A percentile compares a stretch with the other conserved stretches of the same genome.
These are phyloP conservation scores for Aristolochia contorta DNA, from an alignment of 164 flowering plant species.

Conservation along the genomic window DNA sequence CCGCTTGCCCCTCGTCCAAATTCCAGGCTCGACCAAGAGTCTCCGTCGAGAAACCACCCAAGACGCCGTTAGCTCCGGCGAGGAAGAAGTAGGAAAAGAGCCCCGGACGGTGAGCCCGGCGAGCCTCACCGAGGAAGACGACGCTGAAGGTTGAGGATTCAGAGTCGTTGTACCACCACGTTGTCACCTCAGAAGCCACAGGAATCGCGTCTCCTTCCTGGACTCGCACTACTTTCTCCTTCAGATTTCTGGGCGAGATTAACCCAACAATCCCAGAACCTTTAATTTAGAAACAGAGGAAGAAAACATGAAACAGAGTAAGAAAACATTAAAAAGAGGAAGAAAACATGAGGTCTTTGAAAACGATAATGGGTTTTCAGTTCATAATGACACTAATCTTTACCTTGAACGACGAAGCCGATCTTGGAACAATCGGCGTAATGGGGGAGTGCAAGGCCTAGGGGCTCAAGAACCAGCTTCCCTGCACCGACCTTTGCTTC, in stretches of 20 bases:
- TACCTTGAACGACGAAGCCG: conserved; percentile 67
- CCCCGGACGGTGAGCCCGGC: conserved; percentile 45
- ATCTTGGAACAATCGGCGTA: conserved; percentile 71
- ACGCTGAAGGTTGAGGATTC: conserved; percentile 34
- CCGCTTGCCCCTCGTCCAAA: conserved; percentile 27
- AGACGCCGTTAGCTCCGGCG: conserved; percentile 48
- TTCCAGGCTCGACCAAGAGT: conserved; percentile 52
- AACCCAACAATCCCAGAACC: conserved; percentile 48
- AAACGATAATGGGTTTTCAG: background rate
- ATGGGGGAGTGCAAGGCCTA: conserved; percentile 60
- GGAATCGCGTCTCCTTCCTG: conserved; percentile 69
- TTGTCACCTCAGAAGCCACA: conserved; percentile 49
- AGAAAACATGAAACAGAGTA: background rate
- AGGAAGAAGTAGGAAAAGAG: conserved; percentile 45
- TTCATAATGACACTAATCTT: background rate
- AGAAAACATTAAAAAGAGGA: background rate
- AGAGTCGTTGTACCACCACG: conserved; percentile 77
- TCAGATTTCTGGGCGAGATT: conserved; percentile 37
- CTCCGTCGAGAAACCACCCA: conserved; percentile 53
- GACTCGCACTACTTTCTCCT: conserved; percentile 49
- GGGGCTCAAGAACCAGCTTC: conserved; percentile 36
- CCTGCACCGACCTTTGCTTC: conserved; percentile 59
- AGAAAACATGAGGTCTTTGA: background rate
- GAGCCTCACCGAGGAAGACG: conserved; percentile 56
- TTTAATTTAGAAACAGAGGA: background rate